Conservation (phyloP, 345 rosid species). For the Raphanus raphanistrum region DNA sequence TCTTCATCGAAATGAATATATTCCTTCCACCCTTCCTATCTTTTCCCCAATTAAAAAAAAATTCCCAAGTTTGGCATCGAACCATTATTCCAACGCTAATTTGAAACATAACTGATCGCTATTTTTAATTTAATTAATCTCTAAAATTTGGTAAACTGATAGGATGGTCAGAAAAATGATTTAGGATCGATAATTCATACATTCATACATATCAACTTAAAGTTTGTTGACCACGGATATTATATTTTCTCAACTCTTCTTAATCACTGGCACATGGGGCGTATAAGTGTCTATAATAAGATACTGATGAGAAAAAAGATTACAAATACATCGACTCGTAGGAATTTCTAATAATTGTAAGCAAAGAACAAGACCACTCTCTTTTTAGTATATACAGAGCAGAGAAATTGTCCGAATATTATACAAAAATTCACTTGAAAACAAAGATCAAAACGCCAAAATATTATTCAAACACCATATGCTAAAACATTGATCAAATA, state of each 20-base stretch:
- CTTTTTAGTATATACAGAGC: slow-evolving; percentile 13
- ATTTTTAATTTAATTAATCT: not conserved
- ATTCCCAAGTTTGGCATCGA: slow-evolving; percentile 19
- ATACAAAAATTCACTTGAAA: slow-evolving; percentile 8
- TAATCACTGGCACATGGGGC: too few relatives aligned
- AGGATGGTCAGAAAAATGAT: not conserved
- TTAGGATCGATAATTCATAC: not conserved
- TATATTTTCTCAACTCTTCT: too few relatives aligned
- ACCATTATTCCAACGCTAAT: slow-evolving; percentile 24
- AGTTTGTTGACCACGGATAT: not conserved
- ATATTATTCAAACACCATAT: not conserved
- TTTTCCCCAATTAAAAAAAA: slow-evolving; percentile 21
- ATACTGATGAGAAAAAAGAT: too few relatives aligned
- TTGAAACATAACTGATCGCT: not conserved
- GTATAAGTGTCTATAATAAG: too few relatives aligned
- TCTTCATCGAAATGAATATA: slow-evolving; percentile 76
- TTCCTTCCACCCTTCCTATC: slow-evolving; percentile 50
- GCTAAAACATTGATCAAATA: slow-evolving; percentile 10
- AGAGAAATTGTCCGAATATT: slow-evolving; percentile 17
- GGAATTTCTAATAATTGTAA: not conserved
- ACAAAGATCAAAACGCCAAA: not conserved
- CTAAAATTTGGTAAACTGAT: not conserved
- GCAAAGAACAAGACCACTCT: slow-evolving; percentile 11
- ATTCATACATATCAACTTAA: not conserved
- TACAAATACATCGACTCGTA: not conserved